These are phyloP conservation scores for Penicillium roqueforti DNA, from an alignment of 495 filamentous ascomycete genomes.

Conservation along the genomic window DNA sequence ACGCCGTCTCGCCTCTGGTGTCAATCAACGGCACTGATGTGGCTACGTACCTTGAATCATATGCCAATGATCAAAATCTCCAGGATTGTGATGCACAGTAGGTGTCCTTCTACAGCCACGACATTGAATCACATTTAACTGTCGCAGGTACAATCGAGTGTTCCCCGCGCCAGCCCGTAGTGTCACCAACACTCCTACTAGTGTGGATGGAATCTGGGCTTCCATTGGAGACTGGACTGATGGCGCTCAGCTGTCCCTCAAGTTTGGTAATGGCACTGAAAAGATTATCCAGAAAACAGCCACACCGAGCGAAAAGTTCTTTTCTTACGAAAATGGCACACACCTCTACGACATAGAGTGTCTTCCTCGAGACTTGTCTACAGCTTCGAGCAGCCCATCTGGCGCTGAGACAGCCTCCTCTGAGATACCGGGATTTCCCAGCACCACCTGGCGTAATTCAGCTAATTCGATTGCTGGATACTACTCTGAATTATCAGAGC, in stretches of 20 bases:
- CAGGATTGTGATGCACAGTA: slow-evolving; percentile 42
- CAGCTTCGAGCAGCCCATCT: slow-evolving; percentile 6
- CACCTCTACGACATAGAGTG: slow-evolving; percentile 20
- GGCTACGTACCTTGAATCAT: slow-evolving; percentile 21
- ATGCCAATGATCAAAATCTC: slow-evolving; percentile 15
- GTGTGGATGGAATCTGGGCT: slow-evolving; percentile 22
- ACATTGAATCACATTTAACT: slow-evolving; percentile 4
- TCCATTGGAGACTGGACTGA: slow-evolving; percentile 23
- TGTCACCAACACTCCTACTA: slow-evolving; percentile 19
- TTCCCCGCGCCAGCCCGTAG: slow-evolving; percentile 25
- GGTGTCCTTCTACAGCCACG: slow-evolving; percentile 1
- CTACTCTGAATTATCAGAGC: slow-evolving; percentile 28
- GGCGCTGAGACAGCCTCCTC: slow-evolving; percentile 59
- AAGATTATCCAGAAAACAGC: slow-evolving; percentile 18
- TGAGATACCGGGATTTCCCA: slow-evolving; percentile 37
- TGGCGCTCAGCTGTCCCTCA: slow-evolving; percentile 15
- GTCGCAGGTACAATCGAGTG: slow-evolving; percentile 23
- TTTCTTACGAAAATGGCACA: slow-evolving; percentile 23
- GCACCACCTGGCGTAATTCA: slow-evolving; percentile 51
- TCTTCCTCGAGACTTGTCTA: slow-evolving; percentile 17
- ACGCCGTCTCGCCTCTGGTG: slow-evolving; percentile 25
- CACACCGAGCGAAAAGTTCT: slow-evolving; percentile 20
- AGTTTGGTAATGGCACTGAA: slow-evolving; percentile 21
- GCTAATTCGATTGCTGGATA: slow-evolving; percentile 38
- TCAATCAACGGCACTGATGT: slow-evolving; percentile 34